Evolutionary conservation across 495 filamentous ascomycete genomes (phyloP), one percentile per base, ranked within the genome.

Genomic region (Astrocystis sublimbata): DNA sequence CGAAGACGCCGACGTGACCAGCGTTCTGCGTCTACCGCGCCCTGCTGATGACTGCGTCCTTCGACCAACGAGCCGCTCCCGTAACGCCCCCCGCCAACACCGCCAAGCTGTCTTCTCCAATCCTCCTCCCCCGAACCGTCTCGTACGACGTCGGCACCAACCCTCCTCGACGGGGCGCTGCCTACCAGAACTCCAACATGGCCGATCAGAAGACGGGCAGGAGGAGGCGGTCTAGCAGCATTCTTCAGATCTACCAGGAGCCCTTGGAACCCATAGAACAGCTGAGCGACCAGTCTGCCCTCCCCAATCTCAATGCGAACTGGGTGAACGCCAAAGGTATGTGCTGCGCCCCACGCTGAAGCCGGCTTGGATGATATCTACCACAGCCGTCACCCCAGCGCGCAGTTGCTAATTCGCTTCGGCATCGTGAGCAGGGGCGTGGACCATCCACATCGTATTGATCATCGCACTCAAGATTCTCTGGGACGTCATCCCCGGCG

Each of bases 271-370:
- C 92, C 60, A 85, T 96, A 75, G 93, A 98, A 80, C 93, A 96
- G 71, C 87, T 92, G 73, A 97, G 90, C 66, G 94, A 98, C 75
- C 94, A 98, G 83, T 88, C 92, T 28, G 91, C 91, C 12, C 77
- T 97, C 63, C 94, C 94, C 31, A 98, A 98, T 69, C 75, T 97
- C 73, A 98, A 98, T 80, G 91, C 94, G 65, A 89, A 96, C 76
- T 98, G 94, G 94, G 94, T 97, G 64, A 97, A 98, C 78, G 91
- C 92, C 64, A 98, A 98, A 83, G 94, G 94, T 98, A 79, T 71
- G 86, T 67, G 30, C 26, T 21, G 28, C 46, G 51, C 47, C 40
- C 58, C 30, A 46, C 30, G 38, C 15, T 4, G 31, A 13, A 6
- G 38, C 23, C 6, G 45, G 28, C n/a, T 24, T 17, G 6, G 46